Base-by-base conservation (phyloP, 805 yeast genomes). In the Pichia kluyveri region DNA sequence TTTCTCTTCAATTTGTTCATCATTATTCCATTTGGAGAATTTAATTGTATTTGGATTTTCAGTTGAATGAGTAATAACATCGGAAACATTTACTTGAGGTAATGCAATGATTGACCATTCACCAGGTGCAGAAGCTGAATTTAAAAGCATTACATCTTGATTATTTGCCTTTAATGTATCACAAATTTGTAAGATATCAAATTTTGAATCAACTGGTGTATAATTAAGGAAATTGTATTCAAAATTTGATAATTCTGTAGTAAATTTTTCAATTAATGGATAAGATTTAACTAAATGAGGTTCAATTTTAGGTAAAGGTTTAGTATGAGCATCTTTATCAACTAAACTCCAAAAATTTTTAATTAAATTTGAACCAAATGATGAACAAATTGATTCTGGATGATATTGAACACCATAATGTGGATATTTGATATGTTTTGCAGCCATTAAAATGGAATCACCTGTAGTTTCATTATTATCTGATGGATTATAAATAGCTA, bases 371-470 rank as follows among this genome's bases (percentile, higher is more conserved):
- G 60, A 71, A 2, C 99, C 99, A 42, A 67, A 56, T 14, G 72
- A 69, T 0, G 97, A 88, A 56, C 96, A 87, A 38, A 91, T 79
- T 1, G 96, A 88, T 60, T 93, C 99, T 0, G 99, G 99, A 59
- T 93, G 99, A 59, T 90, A 95, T 59, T 93, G 99, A 2, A 93
- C 97, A 0, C 96, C 99, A 62, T 72, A 91, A 68, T 84, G 85
- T 0, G 97, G 97, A 19, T 68, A 65, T 0, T 37, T 18, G 0
- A 43, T 54, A 58, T 86, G 90, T 58, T 69, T 75, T 0, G 76
- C 93, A 0, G 95, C 96, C 99, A 93, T 93, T 31, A 87, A 60
- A 6, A 84, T 66, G 38, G 59, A 40, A 8, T 42, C 65, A 5
- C 17, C 17, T 3, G 5, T 15, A 4, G n/a, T 15, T 15, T 34